Conservation (phyloP, 2,329 filamentous ascomycete species). For the Annulohypoxylon truncatum region DNA sequence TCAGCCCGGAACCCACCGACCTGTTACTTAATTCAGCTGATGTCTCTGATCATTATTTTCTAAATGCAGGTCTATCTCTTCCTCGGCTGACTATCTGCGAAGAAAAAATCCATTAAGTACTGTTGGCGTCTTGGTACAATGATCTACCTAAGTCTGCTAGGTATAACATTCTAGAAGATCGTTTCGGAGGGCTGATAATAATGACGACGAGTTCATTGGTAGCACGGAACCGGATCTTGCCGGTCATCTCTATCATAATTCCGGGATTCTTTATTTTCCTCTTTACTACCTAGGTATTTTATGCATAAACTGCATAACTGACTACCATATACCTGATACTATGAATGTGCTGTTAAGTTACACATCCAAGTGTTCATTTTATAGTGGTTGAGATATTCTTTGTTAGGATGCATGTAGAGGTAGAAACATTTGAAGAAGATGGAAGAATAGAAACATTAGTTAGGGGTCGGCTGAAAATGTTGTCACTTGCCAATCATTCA, state of each 20-base stretch:
- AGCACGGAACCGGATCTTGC: slow-evolving; percentile 20
- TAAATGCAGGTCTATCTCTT: neutral
- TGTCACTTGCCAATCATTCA: slow-evolving; percentile 21
- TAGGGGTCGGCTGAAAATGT: neutral
- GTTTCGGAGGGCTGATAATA: slow-evolving; percentile 3
- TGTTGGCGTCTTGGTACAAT: neutral
- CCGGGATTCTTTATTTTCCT: neutral
- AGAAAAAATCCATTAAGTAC: neutral
- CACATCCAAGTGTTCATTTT: slow-evolving; percentile 14
- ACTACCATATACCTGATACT: neutral
- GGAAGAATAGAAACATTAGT: neutral
- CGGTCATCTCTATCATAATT: slow-evolving; percentile 10
- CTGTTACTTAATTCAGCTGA: slow-evolving; percentile 33
- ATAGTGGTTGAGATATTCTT: slow-evolving; percentile 13
- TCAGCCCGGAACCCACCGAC: slow-evolving; percentile 36
- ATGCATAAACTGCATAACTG: neutral
- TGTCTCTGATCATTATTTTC: slow-evolving; percentile 22
- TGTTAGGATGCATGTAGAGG: neutral
- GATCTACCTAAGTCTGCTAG: neutral
- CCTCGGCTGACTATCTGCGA: slow-evolving; percentile 21
- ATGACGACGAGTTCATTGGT: slow-evolving; percentile 12
- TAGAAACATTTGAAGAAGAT: neutral
- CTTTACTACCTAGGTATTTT: neutral
- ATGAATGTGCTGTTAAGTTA: slow-evolving; percentile 2
- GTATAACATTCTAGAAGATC: slow-evolving; percentile 21